Evolutionary conservation across 129 eudicot species (phyloP).

Genomic region (Kitagawia praeruptora): DNA sequence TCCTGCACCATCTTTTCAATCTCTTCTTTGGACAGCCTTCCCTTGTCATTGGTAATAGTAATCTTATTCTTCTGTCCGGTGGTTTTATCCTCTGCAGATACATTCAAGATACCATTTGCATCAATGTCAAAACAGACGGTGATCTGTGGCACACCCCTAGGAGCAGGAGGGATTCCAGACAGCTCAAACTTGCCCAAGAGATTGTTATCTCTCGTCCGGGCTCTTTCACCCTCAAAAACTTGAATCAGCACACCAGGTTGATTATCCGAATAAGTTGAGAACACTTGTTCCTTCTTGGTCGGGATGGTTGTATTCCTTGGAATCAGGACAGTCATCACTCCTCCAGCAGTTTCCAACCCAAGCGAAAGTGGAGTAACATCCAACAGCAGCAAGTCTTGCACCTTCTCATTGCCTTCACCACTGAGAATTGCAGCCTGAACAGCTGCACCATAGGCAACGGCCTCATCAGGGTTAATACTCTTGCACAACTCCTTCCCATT

Average conservation of each 20-base stretch:
- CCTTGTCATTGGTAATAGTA: slow-evolving; percentile 13
- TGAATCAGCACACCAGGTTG: slow-evolving; percentile 10
- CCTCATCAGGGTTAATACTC: slow-evolving; percentile 17
- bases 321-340: slow-evolving; percentile 12
- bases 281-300: slow-evolving; percentile 12
- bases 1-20: slow-evolving; percentile 18
- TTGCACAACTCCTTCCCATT: slow-evolving; percentile 16
- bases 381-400: slow-evolving; percentile 12
- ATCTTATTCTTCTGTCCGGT: slow-evolving; percentile 14
- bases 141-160: slow-evolving; percentile 6
- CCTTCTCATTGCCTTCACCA: slow-evolving; percentile 11
- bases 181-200: slow-evolving; percentile 15
- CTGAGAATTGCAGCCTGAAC: slow-evolving; percentile 18
- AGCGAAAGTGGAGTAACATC: slow-evolving; percentile 13
- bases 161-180: slow-evolving; percentile 5
- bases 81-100: slow-evolving; percentile 13
- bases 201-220: slow-evolving; percentile 10
- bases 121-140: slow-evolving; percentile 13
- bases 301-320: slow-evolving; percentile 14
- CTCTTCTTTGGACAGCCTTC: slow-evolving; percentile 15
- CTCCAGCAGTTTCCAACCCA: slow-evolving; percentile 18
- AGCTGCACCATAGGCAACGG: slow-evolving; percentile 18
- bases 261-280: slow-evolving; percentile 6
- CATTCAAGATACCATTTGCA: slow-evolving; percentile 14
- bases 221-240: slow-evolving; percentile 16